Conservation (phyloP, 768 basidiomycete genomes). For the Postia placenta region DNA sequence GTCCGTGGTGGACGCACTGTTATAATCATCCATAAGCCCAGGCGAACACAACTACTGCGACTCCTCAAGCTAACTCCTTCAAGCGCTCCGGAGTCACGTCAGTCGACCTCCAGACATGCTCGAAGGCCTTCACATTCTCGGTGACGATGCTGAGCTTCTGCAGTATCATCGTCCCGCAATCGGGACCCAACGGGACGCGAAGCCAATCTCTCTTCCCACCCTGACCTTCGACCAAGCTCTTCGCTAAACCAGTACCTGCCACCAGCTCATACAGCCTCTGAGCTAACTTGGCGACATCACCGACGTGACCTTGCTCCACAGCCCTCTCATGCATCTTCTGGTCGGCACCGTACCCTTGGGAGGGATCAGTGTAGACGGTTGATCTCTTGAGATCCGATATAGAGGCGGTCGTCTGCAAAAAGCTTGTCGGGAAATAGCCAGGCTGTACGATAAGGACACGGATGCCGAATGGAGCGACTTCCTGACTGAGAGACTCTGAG, state of each 20-base stretch:
- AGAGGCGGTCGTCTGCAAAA: conserved; percentile 9
- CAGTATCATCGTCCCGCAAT: conserved; percentile 15
- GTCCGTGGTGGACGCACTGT: no score
- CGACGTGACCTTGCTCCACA: conserved; percentile 14
- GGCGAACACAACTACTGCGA: no score
- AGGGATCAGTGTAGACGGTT: conserved; percentile 15
- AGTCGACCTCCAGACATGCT: conserved; percentile 22
- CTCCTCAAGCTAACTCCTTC: no score
- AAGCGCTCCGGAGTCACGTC: conserved; percentile 3
- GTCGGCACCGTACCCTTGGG: conserved; percentile 12
- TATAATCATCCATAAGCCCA: no score
- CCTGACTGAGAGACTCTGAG: conserved; percentile 22
- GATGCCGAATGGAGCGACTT: conserved; percentile 23
- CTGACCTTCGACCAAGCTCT: conserved; percentile 8
- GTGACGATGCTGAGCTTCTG: conserved; percentile 12
- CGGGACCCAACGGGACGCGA: conserved; percentile 19
- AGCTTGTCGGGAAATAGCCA: conserved; percentile 20
- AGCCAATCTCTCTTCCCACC: conserved; percentile 15
- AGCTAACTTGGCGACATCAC: conserved; percentile 18
- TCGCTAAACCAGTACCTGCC: conserved; percentile 13
- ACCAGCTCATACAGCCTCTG: conserved; percentile 22
- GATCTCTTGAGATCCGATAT: conserved; percentile 17
- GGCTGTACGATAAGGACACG: conserved; percentile 22
- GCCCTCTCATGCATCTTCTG: no score
- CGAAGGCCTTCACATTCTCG: conserved; percentile 18